A percentile compares a stretch with the other conserved stretches of the same genome.
Evolutionary conservation across 768 basidiomycete species (phyloP).

Genomic region (Naganishia vaughanmartiniae): DNA sequence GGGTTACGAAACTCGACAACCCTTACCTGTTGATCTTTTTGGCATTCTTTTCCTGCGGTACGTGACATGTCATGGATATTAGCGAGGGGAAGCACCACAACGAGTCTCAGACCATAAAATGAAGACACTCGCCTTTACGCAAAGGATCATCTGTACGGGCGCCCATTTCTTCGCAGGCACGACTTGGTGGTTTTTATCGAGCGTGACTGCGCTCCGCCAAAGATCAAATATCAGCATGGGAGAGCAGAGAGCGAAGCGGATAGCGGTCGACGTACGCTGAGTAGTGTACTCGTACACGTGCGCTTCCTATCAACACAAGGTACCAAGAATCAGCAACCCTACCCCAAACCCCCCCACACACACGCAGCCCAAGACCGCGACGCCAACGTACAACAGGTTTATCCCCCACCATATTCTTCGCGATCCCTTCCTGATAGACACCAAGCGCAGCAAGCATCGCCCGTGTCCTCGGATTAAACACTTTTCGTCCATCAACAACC

Average conservation of each 20-base stretch:
- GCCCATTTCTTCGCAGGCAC: conserved; percentile 76
- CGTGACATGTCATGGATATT: background rate
- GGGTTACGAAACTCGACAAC: too few relatives aligned
- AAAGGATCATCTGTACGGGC: conserved; percentile 90
- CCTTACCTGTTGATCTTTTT: conserved; percentile 33
- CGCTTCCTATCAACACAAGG: conserved; percentile 32
- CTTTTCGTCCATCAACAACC: conserved; percentile 78
- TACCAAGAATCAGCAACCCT: background rate
- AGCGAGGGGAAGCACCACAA: too few relatives aligned
- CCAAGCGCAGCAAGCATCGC: conserved; percentile 86
- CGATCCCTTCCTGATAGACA: conserved; percentile 76
- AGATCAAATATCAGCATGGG: background rate
- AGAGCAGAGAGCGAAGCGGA: background rate
- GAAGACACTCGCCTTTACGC: conserved; percentile 40
- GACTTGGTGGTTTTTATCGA: conserved; percentile 71
- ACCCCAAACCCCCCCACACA: background rate
- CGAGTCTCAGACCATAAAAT: conserved; percentile 48
- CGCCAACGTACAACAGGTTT: conserved; percentile 61
- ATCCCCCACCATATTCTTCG: conserved; percentile 65
- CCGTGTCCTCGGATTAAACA: conserved; percentile 67
- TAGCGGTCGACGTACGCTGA: conserved; percentile 63
- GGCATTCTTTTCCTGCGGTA: conserved; percentile 31
- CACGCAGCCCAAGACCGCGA: background rate
- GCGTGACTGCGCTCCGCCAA: conserved; percentile 63
- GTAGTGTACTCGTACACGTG: conserved; percentile 62